Evolutionary conservation across 164 flowering plant genomes (phyloP).

Genomic region (Magnolia changhungtana): DNA sequence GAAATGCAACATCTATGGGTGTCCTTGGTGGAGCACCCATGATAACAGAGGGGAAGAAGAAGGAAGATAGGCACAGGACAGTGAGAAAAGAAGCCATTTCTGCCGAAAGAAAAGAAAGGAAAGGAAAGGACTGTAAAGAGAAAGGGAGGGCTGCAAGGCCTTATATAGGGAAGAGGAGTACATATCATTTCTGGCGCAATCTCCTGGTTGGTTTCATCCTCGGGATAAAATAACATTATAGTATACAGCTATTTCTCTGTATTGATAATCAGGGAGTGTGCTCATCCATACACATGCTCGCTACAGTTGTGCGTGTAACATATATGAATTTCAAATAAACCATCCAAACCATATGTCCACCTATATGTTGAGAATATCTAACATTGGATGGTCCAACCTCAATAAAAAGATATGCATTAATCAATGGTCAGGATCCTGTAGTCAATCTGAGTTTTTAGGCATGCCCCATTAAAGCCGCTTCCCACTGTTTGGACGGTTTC

Average conservation of each 20-base stretch:
- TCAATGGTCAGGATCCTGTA: neutral
- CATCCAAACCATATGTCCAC: neutral
- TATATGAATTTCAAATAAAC: no score
- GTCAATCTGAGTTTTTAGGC: neutral
- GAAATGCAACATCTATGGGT: constrained; percentile 58
- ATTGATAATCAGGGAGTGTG: neutral
- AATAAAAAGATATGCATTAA: no score
- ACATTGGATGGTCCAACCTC: no score
- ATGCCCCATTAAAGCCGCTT: neutral
- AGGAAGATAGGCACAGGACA: constrained; percentile 19
- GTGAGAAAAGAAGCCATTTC: constrained; percentile 35
- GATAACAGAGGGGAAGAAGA: constrained; percentile 27
- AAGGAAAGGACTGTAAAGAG: constrained; percentile 3
- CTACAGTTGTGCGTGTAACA: neutral
- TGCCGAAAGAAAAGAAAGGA: constrained; percentile 11
- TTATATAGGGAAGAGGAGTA: constrained; percentile 7
- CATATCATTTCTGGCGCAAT: neutral
- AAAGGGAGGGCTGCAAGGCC: neutral
- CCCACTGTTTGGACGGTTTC: neutral
- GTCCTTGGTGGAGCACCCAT: constrained; percentile 38
- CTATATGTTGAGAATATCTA: neutral
- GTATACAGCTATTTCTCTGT: neutral
- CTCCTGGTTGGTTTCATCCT: constrained; percentile 9
- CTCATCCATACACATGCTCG: neutral
- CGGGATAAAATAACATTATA: neutral